A percentile compares a stretch with the other conserved stretches of the same genome.
Conservation (phyloP, 495 filamentous ascomycete genomes). For the Cercophora newfieldiana region DNA sequence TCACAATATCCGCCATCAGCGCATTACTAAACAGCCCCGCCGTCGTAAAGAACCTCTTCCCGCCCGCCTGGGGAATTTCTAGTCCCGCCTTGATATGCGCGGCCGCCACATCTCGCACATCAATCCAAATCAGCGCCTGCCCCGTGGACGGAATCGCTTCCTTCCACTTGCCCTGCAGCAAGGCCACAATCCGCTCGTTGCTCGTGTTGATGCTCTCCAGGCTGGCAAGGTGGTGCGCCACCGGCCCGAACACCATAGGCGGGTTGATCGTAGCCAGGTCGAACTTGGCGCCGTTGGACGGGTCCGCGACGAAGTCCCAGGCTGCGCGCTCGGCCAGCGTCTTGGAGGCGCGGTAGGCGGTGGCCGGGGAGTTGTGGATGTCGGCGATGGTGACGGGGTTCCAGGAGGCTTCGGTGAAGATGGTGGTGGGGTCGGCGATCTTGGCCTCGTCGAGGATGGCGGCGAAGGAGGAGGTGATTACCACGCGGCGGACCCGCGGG, state of each 20-base stretch:
- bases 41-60: conserved; percentile 56
- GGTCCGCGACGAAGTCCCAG: conserved; percentile 60
- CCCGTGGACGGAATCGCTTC: conserved; percentile 46
- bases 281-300: conserved; percentile 41
- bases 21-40: conserved; percentile 50
- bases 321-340: conserved; percentile 56
- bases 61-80: conserved; percentile 50
- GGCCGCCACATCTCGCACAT: conserved; percentile 61
- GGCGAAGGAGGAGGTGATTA: conserved; percentile 86
- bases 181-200: conserved; percentile 47
- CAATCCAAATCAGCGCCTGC: conserved; percentile 47
- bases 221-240: conserved; percentile 41
- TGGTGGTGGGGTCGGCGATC: conserved; percentile 44
- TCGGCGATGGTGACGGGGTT: conserved; percentile 78
- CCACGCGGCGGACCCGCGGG: conserved; percentile 75
- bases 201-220: conserved; percentile 58
- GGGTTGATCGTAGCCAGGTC: conserved; percentile 68
- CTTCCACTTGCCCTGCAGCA: conserved; percentile 62
- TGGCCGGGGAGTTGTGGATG: conserved; percentile 53
- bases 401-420: conserved; percentile 76
- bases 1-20: conserved; percentile 47
- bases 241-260: conserved; percentile 61
- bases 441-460: conserved; percentile 59
- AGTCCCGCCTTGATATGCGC: conserved; percentile 58
- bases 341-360: conserved; percentile 72